Conservation (phyloP, 192 early-diverging fungal species). For the Backusella circina region DNA sequence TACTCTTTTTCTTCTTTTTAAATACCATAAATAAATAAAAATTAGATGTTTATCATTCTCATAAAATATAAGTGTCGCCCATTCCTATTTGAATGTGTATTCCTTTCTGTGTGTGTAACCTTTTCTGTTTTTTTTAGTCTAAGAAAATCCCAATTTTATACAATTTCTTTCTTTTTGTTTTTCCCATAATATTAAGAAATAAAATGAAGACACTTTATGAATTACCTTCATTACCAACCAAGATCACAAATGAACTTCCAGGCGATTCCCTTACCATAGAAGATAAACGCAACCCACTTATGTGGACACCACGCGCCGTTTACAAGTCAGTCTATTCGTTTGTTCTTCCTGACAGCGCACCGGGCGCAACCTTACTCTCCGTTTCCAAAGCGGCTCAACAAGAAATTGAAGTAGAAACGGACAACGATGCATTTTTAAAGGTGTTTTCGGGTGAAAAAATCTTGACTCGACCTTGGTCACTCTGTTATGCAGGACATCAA, state of each 20-base stretch:
- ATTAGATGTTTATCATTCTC: background rate
- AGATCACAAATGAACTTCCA: background rate
- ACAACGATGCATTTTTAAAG: constrained; percentile 20
- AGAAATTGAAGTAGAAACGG: constrained; percentile 25
- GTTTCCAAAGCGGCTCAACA: constrained; percentile 28
- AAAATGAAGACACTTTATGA: background rate
- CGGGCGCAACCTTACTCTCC: constrained; percentile 21
- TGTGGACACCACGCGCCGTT: constrained; percentile 18
- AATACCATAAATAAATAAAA: background rate
- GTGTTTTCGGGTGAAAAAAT: constrained; percentile 41
- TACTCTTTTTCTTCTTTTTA: background rate
- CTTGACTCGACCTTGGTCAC: constrained; percentile 58
- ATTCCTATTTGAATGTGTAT: no score
- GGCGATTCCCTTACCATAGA: background rate
- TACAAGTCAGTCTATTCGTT: constrained; percentile 39
- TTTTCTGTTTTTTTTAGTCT: no score
- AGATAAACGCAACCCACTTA: background rate
- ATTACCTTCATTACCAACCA: constrained; percentile 3
- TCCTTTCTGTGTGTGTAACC: no score
- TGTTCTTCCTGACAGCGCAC: constrained; percentile 39
- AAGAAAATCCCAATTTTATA: background rate
- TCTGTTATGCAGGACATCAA: constrained; percentile 73
- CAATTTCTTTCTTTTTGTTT: background rate
- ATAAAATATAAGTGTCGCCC: no score
- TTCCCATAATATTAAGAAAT: background rate